Percentiles rank a stretch among this genome's conserved stretches.
phyloP scores from a whole-genome alignment of 2,329 filamentous ascomycete species.

The Venturia aucupariae region DNA sequence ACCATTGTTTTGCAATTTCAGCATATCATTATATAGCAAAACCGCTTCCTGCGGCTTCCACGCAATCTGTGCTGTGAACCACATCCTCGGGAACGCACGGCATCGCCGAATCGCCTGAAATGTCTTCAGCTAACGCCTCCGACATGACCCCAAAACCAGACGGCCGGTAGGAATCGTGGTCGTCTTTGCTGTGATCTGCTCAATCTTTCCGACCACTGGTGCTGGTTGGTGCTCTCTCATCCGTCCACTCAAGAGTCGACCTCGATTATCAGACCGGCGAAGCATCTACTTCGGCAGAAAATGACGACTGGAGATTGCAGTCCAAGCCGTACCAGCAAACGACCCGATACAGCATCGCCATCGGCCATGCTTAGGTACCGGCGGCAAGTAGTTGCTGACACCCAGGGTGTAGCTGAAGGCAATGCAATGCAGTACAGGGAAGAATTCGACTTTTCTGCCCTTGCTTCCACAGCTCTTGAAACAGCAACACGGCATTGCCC shows the following conservation, averaged over 20 bases:
- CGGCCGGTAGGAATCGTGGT: neutral
- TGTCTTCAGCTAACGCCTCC: neutral
- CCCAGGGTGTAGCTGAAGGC: neutral
- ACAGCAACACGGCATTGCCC: neutral
- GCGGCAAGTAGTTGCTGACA: neutral
- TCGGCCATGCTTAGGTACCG: neutral
- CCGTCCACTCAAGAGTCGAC: neutral
- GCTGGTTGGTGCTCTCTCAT: neutral
- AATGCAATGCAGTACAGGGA: neutral
- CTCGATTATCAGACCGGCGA: neutral
- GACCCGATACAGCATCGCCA: neutral
- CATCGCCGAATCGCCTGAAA: neutral
- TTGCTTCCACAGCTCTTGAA: conserved; percentile 4
- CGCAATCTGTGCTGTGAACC: neutral
- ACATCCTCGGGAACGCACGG: neutral
- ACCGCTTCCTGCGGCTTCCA: neutral
- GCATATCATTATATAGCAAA: too few species aligned
- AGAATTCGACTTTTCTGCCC: neutral
- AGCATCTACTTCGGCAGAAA: neutral
- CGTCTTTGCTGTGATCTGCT: neutral
- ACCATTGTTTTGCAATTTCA: neutral
- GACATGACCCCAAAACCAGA: neutral
- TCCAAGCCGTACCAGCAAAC: neutral
- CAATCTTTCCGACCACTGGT: neutral
- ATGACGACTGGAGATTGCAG: neutral